Evolutionary conservation across 768 basidiomycete species (phyloP), one percentile per base, ranked within the genome.

Genomic region (Leucocoprinus leucothites): DNA sequence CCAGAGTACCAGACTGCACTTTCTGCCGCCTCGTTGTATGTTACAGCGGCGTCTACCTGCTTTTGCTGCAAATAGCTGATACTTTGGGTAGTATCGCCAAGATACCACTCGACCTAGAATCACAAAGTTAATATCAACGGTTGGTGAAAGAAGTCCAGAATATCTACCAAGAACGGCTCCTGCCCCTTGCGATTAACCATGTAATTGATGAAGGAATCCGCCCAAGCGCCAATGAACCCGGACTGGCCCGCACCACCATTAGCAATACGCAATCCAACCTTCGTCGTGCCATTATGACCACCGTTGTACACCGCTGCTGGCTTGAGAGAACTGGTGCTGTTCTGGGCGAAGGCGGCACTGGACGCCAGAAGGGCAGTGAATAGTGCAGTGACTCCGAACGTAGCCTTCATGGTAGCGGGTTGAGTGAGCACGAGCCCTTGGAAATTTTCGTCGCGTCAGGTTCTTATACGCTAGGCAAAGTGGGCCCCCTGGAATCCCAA

Each of bases 61-160:
- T 76, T 77, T 2, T 68, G 65, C 0, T 70, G 69, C 13, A 83
- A 66, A 44, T 69, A 71, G 0, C 65, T 66, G 1, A 83, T 66
- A 55, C 77, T 80, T 50, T 81, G 70, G 0, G 81, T 82, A 5
- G 80, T 82, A 59, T 83, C 82, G 4, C 79, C 80, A 22, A 82
- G 66, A 62, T 78, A 78, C 82, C 82, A 83, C 8, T 69, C 81
- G 21, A 82, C 73, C 81, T 82, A 38, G 51, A 11, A 22, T 2
- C 16, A n/a, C 31, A 19, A 28, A 19, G 14, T 21, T 24, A 51
- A 11, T 21, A 44, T 36, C 9, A 18, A 9, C 14, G 28, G 43
- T 47, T 19, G 52, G 43, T 8, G 5, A 18, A 13, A 7, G 25
- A 38, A 24, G 38, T 9, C 14, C 9, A 35, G n/a, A 2, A 46